phyloP scores from a whole-genome alignment of 129 eudicot species.

The Tagetes patula region DNA sequence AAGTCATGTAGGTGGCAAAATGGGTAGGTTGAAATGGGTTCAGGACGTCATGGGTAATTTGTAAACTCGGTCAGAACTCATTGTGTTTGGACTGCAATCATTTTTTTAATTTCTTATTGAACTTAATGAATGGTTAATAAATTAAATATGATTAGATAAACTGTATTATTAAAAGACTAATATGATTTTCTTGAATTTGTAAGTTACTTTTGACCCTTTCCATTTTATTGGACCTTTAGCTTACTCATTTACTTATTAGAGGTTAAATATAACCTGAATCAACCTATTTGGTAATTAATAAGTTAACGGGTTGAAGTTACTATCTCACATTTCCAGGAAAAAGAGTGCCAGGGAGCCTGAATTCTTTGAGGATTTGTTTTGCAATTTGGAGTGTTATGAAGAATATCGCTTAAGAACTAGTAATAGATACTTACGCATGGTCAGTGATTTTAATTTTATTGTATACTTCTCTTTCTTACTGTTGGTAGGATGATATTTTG shows the following conservation, averaged over 20 bases:
- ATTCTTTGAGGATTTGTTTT: constrained; percentile 86
- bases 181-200: background rate
- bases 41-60: background rate
- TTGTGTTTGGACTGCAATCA: constrained; percentile 12
- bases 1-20: constrained; percentile 4
- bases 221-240: background rate
- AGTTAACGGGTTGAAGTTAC: constrained; percentile 6
- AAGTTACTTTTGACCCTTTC: background rate
- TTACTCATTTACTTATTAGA: background rate
- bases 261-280: background rate
- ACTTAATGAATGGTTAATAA: background rate
- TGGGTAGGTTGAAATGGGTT: constrained; percentile 3
- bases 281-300: background rate
- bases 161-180: background rate
- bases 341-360: constrained; percentile 73
- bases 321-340: constrained; percentile 45
- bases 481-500: constrained; percentile 3
- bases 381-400: constrained; percentile 70
- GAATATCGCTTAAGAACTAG: constrained; percentile 81
- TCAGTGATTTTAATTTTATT: constrained; percentile 32
- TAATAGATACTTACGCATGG: constrained; percentile 72
- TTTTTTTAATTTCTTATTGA: background rate
- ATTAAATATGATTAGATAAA: background rate
- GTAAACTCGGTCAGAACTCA: background rate
- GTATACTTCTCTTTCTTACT: background rate